Base-by-base conservation (phyloP, 768 basidiomycete species). In the Podaxis rugospora region DNA sequence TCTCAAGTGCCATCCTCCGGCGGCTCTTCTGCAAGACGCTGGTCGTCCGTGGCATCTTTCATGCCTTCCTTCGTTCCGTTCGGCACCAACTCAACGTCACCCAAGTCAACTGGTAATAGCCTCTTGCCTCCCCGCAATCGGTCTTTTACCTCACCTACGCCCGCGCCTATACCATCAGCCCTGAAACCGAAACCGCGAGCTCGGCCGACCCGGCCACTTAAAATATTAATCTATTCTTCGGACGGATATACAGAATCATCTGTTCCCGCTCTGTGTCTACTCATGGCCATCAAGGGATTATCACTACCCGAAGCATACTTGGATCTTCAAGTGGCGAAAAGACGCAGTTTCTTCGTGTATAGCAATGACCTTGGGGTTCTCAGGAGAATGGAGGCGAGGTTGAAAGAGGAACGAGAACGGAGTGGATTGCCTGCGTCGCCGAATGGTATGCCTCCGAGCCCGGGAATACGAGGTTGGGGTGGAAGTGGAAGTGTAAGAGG, bases 211-310 rank as follows among this genome's bases (percentile, higher is more conserved):
- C 78, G 81, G 32, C 90, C 89, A 4, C 76, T 87, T 57, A 92
- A 92, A 69, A 76, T 95, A 57, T 80, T 95, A 63, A 71, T 95
- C 28, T 91, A 93, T 72, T 90, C 88, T 16, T 83, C 88, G 16
- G 93, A 95, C 70, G 93, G 92, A 52, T 94, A 96, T 76, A 98
- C 96, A 23, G 95, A 98, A 72, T 90, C 92, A 9, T 90, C 89
- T 25, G 86, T 95, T 5, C 86, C 93, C 55, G 95, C 94, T 21
- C 79, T 98, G 56, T 85, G 86, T 64, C 83, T 96, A 54, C 77
- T 97, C 63, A 98, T 98, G 95, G 84, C 84, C 25, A 75, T 87
- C 55, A 83, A 83, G 59, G 75, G 77, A 18, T 74, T 90, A 37
- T 74, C 78, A 52, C 81, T 97, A 6, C 92, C 95, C 7, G 93